Conservation (phyloP, 805 yeast genomes). For the Metschnikowia lunata region DNA sequence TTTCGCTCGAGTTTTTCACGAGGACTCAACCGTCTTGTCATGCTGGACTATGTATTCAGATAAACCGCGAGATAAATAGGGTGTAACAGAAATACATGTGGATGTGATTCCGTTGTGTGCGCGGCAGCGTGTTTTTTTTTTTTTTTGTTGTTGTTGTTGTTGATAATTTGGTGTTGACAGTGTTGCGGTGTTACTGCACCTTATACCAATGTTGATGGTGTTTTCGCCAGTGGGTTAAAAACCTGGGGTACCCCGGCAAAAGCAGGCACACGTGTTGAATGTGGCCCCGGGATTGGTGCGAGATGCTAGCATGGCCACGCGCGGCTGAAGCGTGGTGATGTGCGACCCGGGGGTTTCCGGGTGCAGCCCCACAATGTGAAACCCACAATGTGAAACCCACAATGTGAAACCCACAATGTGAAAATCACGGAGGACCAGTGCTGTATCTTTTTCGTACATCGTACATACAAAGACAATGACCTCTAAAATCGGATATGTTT, state of each 20-base stretch:
- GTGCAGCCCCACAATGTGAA: not conserved
- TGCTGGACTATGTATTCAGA: conserved; percentile 16
- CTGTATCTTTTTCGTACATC: too few relatives aligned
- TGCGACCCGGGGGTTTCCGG: conserved; percentile 4
- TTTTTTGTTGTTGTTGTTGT: not conserved
- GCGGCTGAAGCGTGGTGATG: conserved; percentile 1
- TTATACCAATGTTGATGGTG: not conserved
- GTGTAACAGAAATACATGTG: too few relatives aligned
- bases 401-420: too few relatives aligned
- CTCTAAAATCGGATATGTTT: too few relatives aligned
- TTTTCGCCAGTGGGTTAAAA: conserved; percentile 2
- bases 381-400: not conserved
- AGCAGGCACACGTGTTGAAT: conserved; percentile 4
- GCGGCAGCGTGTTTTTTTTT: not conserved
- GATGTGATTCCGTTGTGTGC: too few relatives aligned
- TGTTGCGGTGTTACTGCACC: too few relatives aligned
- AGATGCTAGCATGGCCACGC: not conserved
- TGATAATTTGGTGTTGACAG: too few relatives aligned
- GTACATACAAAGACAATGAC: too few relatives aligned
- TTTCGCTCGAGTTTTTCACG: conserved; percentile 51
- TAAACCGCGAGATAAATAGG: too few relatives aligned
- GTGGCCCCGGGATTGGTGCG: too few relatives aligned
- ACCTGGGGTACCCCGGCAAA: conserved; percentile 23
- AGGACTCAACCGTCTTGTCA: conserved; percentile 60
- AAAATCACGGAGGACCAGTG: too few relatives aligned